phyloP scores from a whole-genome alignment of 2,329 filamentous ascomycete species.

The Colletotrichum somersetense region DNA sequence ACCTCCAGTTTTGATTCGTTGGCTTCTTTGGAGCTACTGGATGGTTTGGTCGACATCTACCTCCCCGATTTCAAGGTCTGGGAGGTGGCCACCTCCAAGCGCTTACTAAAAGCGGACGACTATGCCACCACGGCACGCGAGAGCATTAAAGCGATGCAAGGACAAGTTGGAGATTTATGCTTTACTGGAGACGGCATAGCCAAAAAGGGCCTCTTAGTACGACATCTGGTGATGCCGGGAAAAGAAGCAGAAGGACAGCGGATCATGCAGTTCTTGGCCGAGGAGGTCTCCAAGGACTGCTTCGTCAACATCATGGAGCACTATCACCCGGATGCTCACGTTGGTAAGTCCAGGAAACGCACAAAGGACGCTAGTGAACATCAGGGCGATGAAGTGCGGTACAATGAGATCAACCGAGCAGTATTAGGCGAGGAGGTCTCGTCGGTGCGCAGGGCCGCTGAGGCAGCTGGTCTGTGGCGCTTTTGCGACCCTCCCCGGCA shows the following conservation, averaged over 20 bases:
- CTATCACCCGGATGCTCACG: conserved; percentile 84
- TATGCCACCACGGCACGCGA: conserved; percentile 80
- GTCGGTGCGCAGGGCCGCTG: conserved; percentile 74
- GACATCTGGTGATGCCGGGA: conserved; percentile 89
- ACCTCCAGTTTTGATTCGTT: conserved; percentile 85
- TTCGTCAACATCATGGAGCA: conserved; percentile 94
- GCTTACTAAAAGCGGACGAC: conserved; percentile 82
- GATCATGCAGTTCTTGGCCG: conserved; percentile 83
- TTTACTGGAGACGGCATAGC: conserved; percentile 87
- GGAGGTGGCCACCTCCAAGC: conserved; percentile 73
- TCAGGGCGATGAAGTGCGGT: conserved; percentile 66
- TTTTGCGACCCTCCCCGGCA: conserved; percentile 75
- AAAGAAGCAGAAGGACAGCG: conserved; percentile 78
- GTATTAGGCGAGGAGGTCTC: conserved; percentile 75
- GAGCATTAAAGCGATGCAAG: conserved; percentile 84
- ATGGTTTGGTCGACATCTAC: conserved; percentile 87
- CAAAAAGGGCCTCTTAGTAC: conserved; percentile 79
- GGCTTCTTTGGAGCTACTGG: conserved; percentile 77
- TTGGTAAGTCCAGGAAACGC: conserved; percentile 74
- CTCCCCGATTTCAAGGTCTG: conserved; percentile 92
- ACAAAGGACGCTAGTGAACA: conserved; percentile 49
- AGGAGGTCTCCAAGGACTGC: conserved; percentile 78
- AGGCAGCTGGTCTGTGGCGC: conserved; percentile 80
- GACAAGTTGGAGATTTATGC: conserved; percentile 84
- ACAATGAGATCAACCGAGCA: conserved; percentile 83